Evolutionary conservation across 441 rosid genomes (phyloP).

Genomic region (Monsonia emarginata): DNA sequence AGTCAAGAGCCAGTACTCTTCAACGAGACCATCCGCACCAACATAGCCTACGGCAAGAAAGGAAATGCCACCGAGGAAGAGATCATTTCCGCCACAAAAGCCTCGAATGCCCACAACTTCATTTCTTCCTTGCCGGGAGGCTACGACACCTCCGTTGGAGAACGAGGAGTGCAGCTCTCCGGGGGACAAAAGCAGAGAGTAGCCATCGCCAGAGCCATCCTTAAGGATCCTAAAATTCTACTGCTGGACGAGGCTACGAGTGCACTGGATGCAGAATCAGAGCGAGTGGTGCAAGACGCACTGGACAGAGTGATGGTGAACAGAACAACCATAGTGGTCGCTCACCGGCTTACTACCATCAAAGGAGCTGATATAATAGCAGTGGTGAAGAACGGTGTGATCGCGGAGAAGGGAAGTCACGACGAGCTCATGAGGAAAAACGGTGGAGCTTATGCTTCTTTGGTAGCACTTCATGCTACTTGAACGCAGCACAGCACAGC

Average conservation of each 20-base stretch:
- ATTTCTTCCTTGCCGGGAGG: slow-evolving; percentile 38
- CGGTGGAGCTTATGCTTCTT: slow-evolving; percentile 53
- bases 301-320: slow-evolving; percentile 42
- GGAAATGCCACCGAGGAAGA: slow-evolving; percentile 52
- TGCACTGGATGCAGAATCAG: slow-evolving; percentile 67
- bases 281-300: slow-evolving; percentile 63
- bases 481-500: background rate
- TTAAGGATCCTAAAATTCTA: slow-evolving; percentile 53
- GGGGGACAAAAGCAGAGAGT: slow-evolving; percentile 75
- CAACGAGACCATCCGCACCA: slow-evolving; percentile 60
- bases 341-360: slow-evolving; percentile 59
- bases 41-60: slow-evolving; percentile 62
- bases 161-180: slow-evolving; percentile 60
- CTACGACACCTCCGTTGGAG: slow-evolving; percentile 53
- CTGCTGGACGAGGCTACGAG: slow-evolving; percentile 78
- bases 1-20: slow-evolving; percentile 73
- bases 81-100: slow-evolving; percentile 48
- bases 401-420: slow-evolving; percentile 58
- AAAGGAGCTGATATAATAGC: slow-evolving; percentile 53
- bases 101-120: slow-evolving; percentile 73
- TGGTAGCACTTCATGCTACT: slow-evolving; percentile 35
- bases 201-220: slow-evolving; percentile 70
- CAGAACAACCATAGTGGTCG: slow-evolving; percentile 63
- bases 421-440: slow-evolving; percentile 35
- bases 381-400: slow-evolving; percentile 49